These are phyloP conservation scores for Cytospora mali DNA, from an alignment of 2,329 filamentous ascomycete genomes.

Conservation along the genomic window DNA sequence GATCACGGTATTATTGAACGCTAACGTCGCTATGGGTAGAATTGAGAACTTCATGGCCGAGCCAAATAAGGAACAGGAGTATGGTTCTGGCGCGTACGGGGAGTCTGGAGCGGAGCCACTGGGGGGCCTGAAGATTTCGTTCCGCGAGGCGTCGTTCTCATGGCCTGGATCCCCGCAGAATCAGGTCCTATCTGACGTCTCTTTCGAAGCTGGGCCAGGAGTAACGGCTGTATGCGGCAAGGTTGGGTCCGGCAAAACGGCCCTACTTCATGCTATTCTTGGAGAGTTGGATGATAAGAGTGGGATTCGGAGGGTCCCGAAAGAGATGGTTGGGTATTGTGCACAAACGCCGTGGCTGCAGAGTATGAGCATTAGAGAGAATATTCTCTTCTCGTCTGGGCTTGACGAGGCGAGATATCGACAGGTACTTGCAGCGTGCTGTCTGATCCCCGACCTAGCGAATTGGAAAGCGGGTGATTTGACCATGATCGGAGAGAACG, in stretches of 20 bases:
- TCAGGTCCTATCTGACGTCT: slow-evolving; percentile 52
- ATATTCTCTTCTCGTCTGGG: slow-evolving; percentile 63
- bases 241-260: slow-evolving; percentile 65
- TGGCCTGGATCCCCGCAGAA: slow-evolving; percentile 69
- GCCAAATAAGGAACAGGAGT: slow-evolving; percentile 68
- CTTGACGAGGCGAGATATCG: slow-evolving; percentile 60
- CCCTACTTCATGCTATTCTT: slow-evolving; percentile 59
- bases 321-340: slow-evolving; percentile 56
- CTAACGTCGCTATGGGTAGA: slow-evolving; percentile 77
- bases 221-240: slow-evolving; percentile 61
- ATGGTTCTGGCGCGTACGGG: slow-evolving; percentile 36
- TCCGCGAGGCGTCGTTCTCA: slow-evolving; percentile 71
- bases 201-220: slow-evolving; percentile 50
- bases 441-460: slow-evolving; percentile 57
- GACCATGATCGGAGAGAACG: slow-evolving; percentile 63
- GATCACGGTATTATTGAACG: slow-evolving; percentile 77
- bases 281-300: slow-evolving; percentile 69
- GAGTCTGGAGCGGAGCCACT: slow-evolving; percentile 27
- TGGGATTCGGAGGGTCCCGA: slow-evolving; percentile 49
- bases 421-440: slow-evolving; percentile 63
- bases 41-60: slow-evolving; percentile 88
- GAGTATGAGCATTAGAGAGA: slow-evolving; percentile 66
- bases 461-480: slow-evolving; percentile 60
- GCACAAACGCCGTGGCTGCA: slow-evolving; percentile 67
- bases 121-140: slow-evolving; percentile 47